Base-by-base conservation (phyloP, 2,329 filamentous ascomycete species). In the Macrophomina tecta region DNA sequence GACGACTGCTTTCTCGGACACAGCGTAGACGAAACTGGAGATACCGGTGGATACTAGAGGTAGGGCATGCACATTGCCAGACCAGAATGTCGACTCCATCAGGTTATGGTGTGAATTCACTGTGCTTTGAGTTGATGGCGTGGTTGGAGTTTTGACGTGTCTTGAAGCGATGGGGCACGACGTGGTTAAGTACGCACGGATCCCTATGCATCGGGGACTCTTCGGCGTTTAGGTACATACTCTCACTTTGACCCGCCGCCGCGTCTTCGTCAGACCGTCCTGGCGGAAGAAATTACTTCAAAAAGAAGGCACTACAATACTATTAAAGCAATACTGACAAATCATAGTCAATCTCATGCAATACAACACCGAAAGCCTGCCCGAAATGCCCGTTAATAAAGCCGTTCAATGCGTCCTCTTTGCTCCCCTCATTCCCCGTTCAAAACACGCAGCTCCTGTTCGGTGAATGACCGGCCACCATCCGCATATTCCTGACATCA, bases 1-100 rank as follows among this genome's bases (percentile, higher is more conserved):
- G 16, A 67, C 34, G 34, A 67, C 56, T 16, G 65, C 56, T 8
- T 56, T 51, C 9, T 67, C 56, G 18, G 65, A 48, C n/a, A 67
- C 16, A 34, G 36, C 65, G 30, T 62, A 67, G 46, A 67, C 55
- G 11, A 67, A 45, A 48, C 64, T 32, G 40, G 64, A 66, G 45
- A 51, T n/a, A 40, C 64, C 64, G 23, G 34, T 23, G 45, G 64
- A 66, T 51, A 60, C n/a, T 48, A 66, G 46, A 23, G 52, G 38
- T 28, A 66, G 52, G 40, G 40, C 64, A 51, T 23, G 38, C 23
- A 66, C 16, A 40, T 40, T 49, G 30, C 53, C 53, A 30, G 46
- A 49, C 51, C 51, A 53, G 30, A 30, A 53, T 38, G 32, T 53
- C 6, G 30, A 18, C 18, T 53, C 12, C 51, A 53, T 53, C 14